Evolutionary conservation across 108 stramenopile species (phyloP).

Genomic region (Skeletonema marinoi): DNA sequence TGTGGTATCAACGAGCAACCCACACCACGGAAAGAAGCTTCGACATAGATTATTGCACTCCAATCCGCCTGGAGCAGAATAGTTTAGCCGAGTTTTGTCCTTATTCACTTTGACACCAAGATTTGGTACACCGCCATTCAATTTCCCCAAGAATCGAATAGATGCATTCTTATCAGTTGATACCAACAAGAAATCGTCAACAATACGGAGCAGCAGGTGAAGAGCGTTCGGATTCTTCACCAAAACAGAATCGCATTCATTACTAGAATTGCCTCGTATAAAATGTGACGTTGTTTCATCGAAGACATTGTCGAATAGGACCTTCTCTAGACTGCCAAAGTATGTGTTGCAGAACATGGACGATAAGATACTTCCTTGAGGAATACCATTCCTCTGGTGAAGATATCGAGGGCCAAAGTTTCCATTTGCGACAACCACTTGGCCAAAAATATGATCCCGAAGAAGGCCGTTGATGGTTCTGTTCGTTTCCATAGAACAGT

Average conservation of each 20-base stretch:
- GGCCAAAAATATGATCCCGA: slow-evolving; percentile 69
- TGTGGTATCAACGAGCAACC: slow-evolving; percentile 76
- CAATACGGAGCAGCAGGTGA: slow-evolving; percentile 65
- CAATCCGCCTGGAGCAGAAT: slow-evolving; percentile 1
- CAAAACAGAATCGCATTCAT: slow-evolving; percentile 5
- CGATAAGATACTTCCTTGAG: slow-evolving; percentile 87
- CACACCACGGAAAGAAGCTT: slow-evolving; percentile 82
- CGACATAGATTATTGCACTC: background rate
- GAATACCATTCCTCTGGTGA: slow-evolving; percentile 76
- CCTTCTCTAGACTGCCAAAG: slow-evolving; percentile 84
- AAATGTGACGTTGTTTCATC: slow-evolving; percentile 17
- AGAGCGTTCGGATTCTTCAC: slow-evolving; percentile 13
- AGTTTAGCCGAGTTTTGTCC: slow-evolving; percentile 62
- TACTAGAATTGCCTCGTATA: slow-evolving; percentile 16
- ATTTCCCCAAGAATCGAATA: slow-evolving; percentile 56
- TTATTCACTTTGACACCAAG: slow-evolving; percentile 78
- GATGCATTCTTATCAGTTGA: slow-evolving; percentile 44
- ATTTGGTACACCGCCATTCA: slow-evolving; percentile 56
- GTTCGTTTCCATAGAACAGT: slow-evolving; percentile 47
- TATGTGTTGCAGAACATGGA: slow-evolving; percentile 90
- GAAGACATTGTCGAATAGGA: slow-evolving; percentile 59
- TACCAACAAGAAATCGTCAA: slow-evolving; percentile 89
- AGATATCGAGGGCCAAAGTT: slow-evolving; percentile 53
- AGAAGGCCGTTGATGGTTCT: slow-evolving; percentile 55
- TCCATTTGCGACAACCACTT: slow-evolving; percentile 66